These are phyloP conservation scores for Saccharomyces hybrid DNA, from an alignment of 1,139 yeast genomes.

Conservation along the genomic window DNA sequence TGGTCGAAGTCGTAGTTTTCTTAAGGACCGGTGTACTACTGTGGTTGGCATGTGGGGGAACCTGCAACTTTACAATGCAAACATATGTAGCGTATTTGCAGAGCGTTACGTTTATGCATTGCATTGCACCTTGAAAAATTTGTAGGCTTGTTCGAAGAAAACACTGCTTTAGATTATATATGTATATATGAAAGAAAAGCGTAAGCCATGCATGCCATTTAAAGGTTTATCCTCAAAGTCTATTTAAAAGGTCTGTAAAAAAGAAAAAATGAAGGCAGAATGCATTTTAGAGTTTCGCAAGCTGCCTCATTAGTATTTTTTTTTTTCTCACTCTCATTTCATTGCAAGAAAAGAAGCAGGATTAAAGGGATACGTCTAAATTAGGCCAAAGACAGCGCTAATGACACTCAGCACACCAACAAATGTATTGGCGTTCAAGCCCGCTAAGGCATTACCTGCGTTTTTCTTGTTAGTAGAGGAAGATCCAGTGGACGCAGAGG, in stretches of 20 bases:
- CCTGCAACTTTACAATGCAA: not conserved
- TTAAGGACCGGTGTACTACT: not conserved
- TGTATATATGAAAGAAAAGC: not conserved
- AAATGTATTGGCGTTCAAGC: not conserved
- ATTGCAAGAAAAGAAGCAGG: not conserved
- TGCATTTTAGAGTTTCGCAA: not conserved
- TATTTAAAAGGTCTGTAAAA: not conserved
- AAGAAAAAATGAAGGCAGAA: not conserved
- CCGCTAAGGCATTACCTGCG: not conserved
- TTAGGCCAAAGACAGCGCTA: not conserved
- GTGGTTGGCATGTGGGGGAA: not conserved
- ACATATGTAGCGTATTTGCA: not conserved
- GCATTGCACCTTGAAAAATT: not conserved
- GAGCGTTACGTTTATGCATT: not conserved
- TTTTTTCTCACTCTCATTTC: not conserved
- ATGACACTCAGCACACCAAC: not conserved
- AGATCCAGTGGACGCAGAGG: conserved; percentile 43
- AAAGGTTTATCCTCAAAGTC: not conserved
- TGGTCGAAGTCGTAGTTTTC: not conserved
- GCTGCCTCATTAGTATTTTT: not conserved
- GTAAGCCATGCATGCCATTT: not conserved
- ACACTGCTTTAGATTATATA: not conserved
- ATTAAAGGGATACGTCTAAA: not conserved
- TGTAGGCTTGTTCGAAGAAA: not conserved
- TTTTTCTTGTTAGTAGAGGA: conserved; percentile 3